Evolutionary conservation across 495 filamentous ascomycete genomes (phyloP).

Genomic region (Tuber magnatum): DNA sequence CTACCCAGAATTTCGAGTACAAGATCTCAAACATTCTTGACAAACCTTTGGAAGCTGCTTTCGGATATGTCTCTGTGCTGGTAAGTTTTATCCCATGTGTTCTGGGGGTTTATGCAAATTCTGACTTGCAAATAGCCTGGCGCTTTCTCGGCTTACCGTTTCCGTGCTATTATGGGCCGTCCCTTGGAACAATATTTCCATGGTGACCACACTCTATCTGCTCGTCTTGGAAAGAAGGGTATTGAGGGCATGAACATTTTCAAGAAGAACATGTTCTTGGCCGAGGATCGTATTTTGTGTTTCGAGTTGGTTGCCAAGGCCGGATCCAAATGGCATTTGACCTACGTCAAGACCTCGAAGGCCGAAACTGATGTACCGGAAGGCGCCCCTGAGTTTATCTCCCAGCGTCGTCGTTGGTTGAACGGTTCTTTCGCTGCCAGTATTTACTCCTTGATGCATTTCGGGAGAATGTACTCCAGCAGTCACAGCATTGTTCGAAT

Average conservation of each 20-base stretch:
- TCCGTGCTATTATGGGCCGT: conserved; percentile 42
- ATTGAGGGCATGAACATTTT: conserved; percentile 51
- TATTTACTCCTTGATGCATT: conserved; percentile 62
- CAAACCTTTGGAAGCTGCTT: conserved; percentile 44
- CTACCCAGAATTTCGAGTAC: conserved; percentile 46
- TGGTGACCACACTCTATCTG: conserved; percentile 56
- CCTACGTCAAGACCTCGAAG: conserved; percentile 43
- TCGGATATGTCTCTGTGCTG: conserved; percentile 45
- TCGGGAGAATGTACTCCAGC: conserved; percentile 52
- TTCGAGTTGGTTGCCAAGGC: conserved; percentile 43
- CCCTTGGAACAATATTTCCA: conserved; percentile 45
- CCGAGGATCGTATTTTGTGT: conserved; percentile 44
- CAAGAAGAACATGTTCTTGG: conserved; percentile 46
- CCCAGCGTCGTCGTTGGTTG: conserved; percentile 42
- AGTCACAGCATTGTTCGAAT: conserved; percentile 42
- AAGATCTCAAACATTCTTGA: conserved; percentile 46
- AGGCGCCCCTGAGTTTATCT: conserved; percentile 41
- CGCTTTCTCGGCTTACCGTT: conserved; percentile 45
- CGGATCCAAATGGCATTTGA: conserved; percentile 43
- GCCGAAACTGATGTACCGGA: conserved; percentile 43
- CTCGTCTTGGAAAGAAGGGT: conserved; percentile 87
- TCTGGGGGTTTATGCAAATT: background rate
- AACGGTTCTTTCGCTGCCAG: conserved; percentile 43
- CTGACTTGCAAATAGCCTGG: conserved; percentile 40
- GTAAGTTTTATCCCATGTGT: conserved; percentile 24